phyloP scores from a whole-genome alignment of 371 early-diverging fungal genomes.

The Cokeromyces recurvatus region DNA sequence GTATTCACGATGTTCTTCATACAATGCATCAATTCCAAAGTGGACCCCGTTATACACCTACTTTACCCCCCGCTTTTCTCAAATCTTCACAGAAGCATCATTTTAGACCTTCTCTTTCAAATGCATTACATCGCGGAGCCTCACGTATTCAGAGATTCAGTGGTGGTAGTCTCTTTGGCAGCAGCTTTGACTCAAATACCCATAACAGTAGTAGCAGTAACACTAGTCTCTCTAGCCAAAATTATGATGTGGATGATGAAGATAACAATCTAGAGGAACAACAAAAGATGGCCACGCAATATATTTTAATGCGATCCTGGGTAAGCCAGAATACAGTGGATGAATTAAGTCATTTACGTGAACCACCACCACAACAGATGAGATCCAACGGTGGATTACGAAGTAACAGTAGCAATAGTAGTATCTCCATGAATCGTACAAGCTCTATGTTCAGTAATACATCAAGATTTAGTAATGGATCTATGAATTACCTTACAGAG shows the following conservation, averaged over 20 bases:
- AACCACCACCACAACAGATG: slow-evolving; percentile 37
- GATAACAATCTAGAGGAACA: slow-evolving; percentile 39
- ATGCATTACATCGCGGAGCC: slow-evolving; percentile 50
- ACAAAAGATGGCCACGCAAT: slow-evolving; percentile 60
- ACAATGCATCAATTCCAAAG: slow-evolving; percentile 54
- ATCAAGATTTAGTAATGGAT: slow-evolving; percentile 18
- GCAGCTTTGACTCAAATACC: not conserved
- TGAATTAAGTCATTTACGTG: slow-evolving; percentile 63
- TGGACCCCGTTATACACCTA: slow-evolving; percentile 58
- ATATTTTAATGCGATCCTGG: slow-evolving; percentile 57
- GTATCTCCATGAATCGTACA: slow-evolving; percentile 17
- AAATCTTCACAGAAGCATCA: slow-evolving; percentile 56
- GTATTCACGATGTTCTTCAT: slow-evolving; percentile 48
- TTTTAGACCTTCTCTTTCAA: slow-evolving; percentile 50
- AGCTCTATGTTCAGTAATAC: slow-evolving; percentile 27
- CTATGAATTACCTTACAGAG: slow-evolving; percentile 16
- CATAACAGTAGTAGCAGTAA: not conserved
- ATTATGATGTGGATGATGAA: slow-evolving; percentile 24
- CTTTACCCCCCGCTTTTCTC: slow-evolving; percentile 45
- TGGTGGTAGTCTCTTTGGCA: slow-evolving; percentile 38
- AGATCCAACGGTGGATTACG: slow-evolving; percentile 34
- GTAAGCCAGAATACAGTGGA: slow-evolving; percentile 74
- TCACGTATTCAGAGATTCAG: slow-evolving; percentile 44
- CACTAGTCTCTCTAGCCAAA: not conserved
- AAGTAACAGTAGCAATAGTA: slow-evolving; percentile 34